phyloP scores from a whole-genome alignment of 2,329 filamentous ascomycete species.

The Venturia asperata region DNA sequence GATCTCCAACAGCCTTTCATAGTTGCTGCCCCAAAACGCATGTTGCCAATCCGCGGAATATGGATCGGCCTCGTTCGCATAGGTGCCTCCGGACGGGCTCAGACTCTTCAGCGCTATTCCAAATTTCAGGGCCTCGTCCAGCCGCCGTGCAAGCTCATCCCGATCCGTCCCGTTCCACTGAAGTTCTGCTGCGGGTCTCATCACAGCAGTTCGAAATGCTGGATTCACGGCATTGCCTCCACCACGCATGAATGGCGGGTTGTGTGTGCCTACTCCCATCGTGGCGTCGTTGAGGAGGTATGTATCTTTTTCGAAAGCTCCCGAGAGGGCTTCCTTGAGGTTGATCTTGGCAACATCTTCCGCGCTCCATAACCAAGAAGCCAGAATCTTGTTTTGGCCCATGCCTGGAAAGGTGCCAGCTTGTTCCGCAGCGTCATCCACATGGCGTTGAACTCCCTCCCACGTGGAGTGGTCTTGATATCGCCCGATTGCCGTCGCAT shows the following conservation, averaged over 20 bases:
- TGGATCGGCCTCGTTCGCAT: slow-evolving; percentile 13
- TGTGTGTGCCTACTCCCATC: slow-evolving; percentile 10
- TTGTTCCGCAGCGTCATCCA: not conserved
- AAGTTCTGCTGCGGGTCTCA: slow-evolving; percentile 22
- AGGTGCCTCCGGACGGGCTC: slow-evolving; percentile 1
- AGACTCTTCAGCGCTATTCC: not conserved
- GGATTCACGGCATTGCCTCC: slow-evolving; percentile 22
- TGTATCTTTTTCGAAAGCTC: slow-evolving; percentile 9
- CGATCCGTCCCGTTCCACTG: slow-evolving; percentile 22
- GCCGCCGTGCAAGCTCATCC: not conserved
- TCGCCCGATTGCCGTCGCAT: not conserved
- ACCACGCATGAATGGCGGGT: slow-evolving; percentile 8
- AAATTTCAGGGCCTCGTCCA: not conserved
- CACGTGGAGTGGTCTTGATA: not conserved
- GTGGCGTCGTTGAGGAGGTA: slow-evolving; percentile 12
- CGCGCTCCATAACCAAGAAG: slow-evolving; percentile 16
- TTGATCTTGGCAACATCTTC: slow-evolving; percentile 5
- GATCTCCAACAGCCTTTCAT: slow-evolving; percentile 17
- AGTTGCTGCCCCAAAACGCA: slow-evolving; percentile 20
- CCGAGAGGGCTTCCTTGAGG: slow-evolving; percentile 10
- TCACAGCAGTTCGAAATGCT: slow-evolving; percentile 21
- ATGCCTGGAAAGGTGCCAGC: slow-evolving; percentile 4
- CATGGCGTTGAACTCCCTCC: not conserved
- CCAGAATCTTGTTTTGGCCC: slow-evolving; percentile 11
- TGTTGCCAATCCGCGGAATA: slow-evolving; percentile 17